Conservation (phyloP, 2,329 filamentous ascomycete species). For the Penicillium sclerotiorum region DNA sequence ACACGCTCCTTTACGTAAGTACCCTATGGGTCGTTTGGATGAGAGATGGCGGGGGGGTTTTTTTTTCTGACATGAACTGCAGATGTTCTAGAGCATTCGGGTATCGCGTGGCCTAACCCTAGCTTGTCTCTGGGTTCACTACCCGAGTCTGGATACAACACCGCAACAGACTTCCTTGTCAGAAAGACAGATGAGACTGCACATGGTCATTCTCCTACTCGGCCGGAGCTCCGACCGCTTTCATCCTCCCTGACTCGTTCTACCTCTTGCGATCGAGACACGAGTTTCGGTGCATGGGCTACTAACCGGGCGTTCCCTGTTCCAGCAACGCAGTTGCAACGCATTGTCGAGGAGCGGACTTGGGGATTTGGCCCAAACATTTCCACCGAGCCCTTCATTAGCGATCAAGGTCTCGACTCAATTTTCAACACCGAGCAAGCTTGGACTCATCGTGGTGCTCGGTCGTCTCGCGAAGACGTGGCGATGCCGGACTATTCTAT, state of each 20-base stretch:
- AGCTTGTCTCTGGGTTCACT: conserved; percentile 64
- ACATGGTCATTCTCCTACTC: conserved; percentile 65
- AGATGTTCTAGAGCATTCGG: conserved; percentile 73
- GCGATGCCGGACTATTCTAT: conserved; percentile 55
- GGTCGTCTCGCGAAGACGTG: conserved; percentile 47
- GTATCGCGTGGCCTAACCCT: conserved; percentile 79
- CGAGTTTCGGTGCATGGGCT: conserved; percentile 29
- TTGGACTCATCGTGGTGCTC: conserved; percentile 33
- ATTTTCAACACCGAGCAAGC: conserved; percentile 31
- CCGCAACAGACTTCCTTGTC: conserved; percentile 32
- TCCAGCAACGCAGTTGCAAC: conserved; percentile 29
- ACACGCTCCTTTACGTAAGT: conserved; percentile 74
- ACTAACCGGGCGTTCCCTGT: conserved; percentile 34
- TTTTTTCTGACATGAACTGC: conserved; percentile 17
- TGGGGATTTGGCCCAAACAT: conserved; percentile 21
- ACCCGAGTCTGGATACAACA: conserved; percentile 39
- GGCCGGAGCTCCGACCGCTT: conserved; percentile 28
- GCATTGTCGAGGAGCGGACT: conserved; percentile 22
- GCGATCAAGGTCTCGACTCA: conserved; percentile 49
- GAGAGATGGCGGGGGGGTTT: background rate
- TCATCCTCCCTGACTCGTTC: conserved; percentile 10
- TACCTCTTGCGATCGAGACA: background rate
- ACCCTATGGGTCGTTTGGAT: background rate
- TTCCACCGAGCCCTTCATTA: conserved; percentile 31
- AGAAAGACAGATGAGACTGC: conserved; percentile 54